phyloP scores from a whole-genome alignment of 192 early-diverging fungal species.

The Coemansia sp. region DNA sequence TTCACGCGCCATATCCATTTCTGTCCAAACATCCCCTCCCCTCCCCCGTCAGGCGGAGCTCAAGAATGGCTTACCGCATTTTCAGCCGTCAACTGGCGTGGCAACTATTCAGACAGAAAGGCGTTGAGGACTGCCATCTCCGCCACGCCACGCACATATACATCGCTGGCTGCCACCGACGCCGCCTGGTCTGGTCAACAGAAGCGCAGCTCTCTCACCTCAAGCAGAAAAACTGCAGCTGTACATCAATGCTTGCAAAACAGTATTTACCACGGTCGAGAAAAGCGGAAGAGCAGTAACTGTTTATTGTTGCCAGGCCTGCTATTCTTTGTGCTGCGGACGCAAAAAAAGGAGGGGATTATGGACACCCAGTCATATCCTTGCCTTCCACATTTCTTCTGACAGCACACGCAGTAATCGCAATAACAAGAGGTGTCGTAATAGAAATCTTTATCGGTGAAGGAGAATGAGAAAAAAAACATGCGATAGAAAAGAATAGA shows the following conservation, averaged over 20 bases:
- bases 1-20: background rate
- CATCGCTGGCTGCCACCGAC: background rate
- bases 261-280: background rate
- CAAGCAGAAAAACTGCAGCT: background rate
- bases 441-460: background rate
- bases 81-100: background rate
- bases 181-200: background rate
- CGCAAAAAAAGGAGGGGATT: background rate
- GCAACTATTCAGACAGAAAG: background rate
- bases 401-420: background rate
- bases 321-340: background rate
- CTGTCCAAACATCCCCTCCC: background rate
- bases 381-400: background rate
- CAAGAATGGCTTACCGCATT: background rate
- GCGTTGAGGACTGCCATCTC: background rate
- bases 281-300: background rate
- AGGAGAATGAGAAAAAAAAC: slow-evolving; percentile 6
- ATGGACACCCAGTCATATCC: too few relatives aligned
- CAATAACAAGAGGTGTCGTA: background rate
- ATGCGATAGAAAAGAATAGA: slow-evolving; percentile 4
- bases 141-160: background rate
- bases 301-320: background rate
- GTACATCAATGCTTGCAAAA: background rate
- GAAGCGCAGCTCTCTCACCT: background rate
- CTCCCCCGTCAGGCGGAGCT: background rate